Evolutionary conservation across 805 yeast genomes (phyloP).

Genomic region (Ogataea neopini): DNA sequence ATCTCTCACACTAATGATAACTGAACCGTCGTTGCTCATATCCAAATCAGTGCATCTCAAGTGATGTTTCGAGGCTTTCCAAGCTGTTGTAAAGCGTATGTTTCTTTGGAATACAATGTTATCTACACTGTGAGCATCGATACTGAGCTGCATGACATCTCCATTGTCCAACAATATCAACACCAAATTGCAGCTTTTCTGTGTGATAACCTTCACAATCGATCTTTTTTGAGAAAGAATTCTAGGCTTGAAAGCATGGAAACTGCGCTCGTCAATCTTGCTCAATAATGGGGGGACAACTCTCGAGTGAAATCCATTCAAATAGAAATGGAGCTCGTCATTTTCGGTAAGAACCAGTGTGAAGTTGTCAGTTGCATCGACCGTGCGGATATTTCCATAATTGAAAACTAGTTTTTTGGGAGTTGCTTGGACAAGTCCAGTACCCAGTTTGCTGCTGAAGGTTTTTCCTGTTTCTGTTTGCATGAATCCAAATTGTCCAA

Average conservation of each 20-base stretch:
- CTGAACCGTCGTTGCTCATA: conserved; percentile 64
- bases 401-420: conserved; percentile 39
- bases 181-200: conserved; percentile 43
- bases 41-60: conserved; percentile 67
- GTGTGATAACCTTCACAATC: conserved; percentile 36
- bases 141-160: conserved; percentile 45
- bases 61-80: conserved; percentile 63
- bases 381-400: conserved; percentile 52
- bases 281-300: conserved; percentile 37
- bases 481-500: conserved; percentile 76
- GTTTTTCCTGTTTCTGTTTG: conserved; percentile 20
- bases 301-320: conserved; percentile 57
- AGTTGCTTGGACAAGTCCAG: conserved; percentile 13
- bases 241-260: conserved; percentile 56
- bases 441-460: conserved; percentile 8
- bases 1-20: conserved; percentile 63
- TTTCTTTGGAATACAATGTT: conserved; percentile 41
- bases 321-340: conserved; percentile 63
- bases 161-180: conserved; percentile 61
- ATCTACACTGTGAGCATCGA: conserved; percentile 27
- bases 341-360: conserved; percentile 62
- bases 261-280: conserved; percentile 43
- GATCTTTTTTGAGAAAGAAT: conserved; percentile 42
- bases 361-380: conserved; percentile 64
- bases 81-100: conserved; percentile 49